A percentile compares a stretch with the other conserved stretches of the same genome.
phyloP scores from a whole-genome alignment of 2,329 filamentous ascomycete species.

The Ophiobolus disseminans region DNA sequence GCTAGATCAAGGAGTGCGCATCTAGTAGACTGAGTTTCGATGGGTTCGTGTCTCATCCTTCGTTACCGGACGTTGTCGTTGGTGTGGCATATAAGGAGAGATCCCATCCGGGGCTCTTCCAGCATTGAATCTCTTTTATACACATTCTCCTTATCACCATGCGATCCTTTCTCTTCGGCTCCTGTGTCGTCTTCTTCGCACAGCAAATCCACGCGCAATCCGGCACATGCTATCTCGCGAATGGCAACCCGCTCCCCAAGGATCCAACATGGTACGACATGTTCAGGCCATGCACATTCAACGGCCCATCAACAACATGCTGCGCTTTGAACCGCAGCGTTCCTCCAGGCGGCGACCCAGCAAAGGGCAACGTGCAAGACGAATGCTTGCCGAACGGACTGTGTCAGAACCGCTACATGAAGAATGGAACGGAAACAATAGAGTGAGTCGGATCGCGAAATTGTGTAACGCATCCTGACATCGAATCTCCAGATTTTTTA shows the following conservation, averaged over 20 bases:
- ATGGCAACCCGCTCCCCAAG: not conserved
- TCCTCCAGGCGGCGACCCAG: conserved; percentile 1
- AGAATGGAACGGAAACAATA: not conserved
- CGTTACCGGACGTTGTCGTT: no score
- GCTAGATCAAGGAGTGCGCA: no score
- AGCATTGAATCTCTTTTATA: no score
- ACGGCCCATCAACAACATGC: conserved; percentile 1
- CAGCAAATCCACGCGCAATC: not conserved
- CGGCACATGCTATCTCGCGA: not conserved
- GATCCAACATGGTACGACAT: not conserved
- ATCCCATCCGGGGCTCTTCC: no score
- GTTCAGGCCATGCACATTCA: conserved; percentile 1
- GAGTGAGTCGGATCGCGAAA: not conserved
- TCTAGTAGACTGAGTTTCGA: no score
- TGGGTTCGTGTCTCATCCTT: no score
- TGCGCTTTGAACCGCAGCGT: conserved; percentile 2
- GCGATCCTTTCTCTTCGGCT: not conserved
- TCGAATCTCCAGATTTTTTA: conserved; percentile 1
- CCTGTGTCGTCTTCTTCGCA: not conserved
- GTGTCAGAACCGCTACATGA: conserved; percentile 2
- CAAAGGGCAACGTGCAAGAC: not conserved
- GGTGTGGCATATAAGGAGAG: no score
- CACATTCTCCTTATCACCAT: not conserved
- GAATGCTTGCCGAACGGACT: conserved; percentile 9
- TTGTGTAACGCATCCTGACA: not conserved